Conservation (phyloP, 495 filamentous ascomycete genomes). For the Penicillium paradoxum region DNA sequence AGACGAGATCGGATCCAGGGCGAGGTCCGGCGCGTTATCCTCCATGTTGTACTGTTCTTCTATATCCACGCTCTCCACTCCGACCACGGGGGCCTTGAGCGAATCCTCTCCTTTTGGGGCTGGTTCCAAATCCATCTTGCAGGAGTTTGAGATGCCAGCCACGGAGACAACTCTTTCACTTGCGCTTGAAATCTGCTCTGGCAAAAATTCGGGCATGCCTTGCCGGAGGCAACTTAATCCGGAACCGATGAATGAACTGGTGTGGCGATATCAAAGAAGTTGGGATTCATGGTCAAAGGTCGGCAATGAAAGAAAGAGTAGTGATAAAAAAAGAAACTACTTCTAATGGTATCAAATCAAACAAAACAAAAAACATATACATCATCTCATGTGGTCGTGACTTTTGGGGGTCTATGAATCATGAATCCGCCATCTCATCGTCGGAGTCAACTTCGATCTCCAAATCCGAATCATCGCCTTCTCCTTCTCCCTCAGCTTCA, state of each 20-base stretch:
- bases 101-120: slow-evolving; percentile 35
- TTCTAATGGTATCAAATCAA: slow-evolving; percentile 33
- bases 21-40: slow-evolving; percentile 24
- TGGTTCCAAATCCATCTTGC: slow-evolving; percentile 43
- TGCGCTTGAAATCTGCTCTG: slow-evolving; percentile 29
- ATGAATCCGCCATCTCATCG: slow-evolving; percentile 48
- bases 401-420: slow-evolving; percentile 33
- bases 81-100: slow-evolving; percentile 42
- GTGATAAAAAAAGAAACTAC: slow-evolving; percentile 2
- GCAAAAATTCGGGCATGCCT: slow-evolving; percentile 29
- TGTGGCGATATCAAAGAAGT: slow-evolving; percentile 9
- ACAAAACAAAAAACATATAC: slow-evolving; percentile 20
- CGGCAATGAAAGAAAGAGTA: slow-evolving; percentile 6
- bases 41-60: slow-evolving; percentile 11
- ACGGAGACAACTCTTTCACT: slow-evolving; percentile 25
- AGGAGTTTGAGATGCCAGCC: slow-evolving; percentile 31
- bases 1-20: slow-evolving; percentile 28
- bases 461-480: slow-evolving; percentile 37
- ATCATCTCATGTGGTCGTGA: slow-evolving; percentile 15
- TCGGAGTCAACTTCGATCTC: slow-evolving; percentile 41
- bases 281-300: slow-evolving; percentile 8
- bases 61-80: slow-evolving; percentile 42
- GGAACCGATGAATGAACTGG: slow-evolving; percentile 18
- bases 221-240: slow-evolving; percentile 36
- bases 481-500: slow-evolving; percentile 45